A percentile compares a stretch with the other conserved stretches of the same genome.
Evolutionary conservation across 306 rosid genomes (phyloP).

Genomic region (Inga leiocalycina): DNA sequence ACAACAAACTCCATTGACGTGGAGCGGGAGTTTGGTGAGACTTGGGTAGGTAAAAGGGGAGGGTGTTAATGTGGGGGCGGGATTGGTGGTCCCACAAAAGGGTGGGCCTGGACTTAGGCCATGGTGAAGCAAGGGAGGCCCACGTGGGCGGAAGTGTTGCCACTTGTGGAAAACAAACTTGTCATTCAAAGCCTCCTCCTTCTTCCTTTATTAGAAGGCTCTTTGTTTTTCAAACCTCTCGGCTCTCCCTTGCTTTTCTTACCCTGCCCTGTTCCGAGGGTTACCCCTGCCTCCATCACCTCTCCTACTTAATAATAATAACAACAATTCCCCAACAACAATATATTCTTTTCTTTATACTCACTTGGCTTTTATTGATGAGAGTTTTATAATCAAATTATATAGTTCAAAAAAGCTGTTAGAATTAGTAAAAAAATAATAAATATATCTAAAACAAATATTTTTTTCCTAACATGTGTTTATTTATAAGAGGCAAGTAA

Average conservation of each 20-base stretch:
- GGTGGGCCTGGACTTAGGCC: slow-evolving; percentile 74
- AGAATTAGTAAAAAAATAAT: too few relatives aligned
- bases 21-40: too few relatives aligned
- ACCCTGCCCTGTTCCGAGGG: not conserved
- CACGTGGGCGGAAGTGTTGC: slow-evolving; percentile 38
- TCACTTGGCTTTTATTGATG: too few relatives aligned
- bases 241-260: not conserved
- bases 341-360: too few relatives aligned
- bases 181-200: slow-evolving; percentile 46
- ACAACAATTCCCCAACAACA: too few relatives aligned
- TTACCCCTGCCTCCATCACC: not conserved
- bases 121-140: slow-evolving; percentile 38
- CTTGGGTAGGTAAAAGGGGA: not conserved
- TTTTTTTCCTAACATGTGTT: too few relatives aligned
- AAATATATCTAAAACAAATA: too few relatives aligned
- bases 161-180: slow-evolving; percentile 42
- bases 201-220: slow-evolving; percentile 48
- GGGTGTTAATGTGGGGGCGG: slow-evolving; percentile 37
- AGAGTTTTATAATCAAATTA: too few relatives aligned
- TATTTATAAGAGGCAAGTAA: too few relatives aligned
- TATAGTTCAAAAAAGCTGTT: rapidly evolving
- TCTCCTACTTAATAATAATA: too few relatives aligned
- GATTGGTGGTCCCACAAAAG: not conserved
- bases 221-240: not conserved
- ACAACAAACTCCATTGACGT: too few relatives aligned